Percentiles rank a stretch among this genome's conserved stretches.
These are phyloP conservation scores for Botrytis sinoallii DNA, from an alignment of 2,329 filamentous ascomycete genomes.

Conservation along the genomic window DNA sequence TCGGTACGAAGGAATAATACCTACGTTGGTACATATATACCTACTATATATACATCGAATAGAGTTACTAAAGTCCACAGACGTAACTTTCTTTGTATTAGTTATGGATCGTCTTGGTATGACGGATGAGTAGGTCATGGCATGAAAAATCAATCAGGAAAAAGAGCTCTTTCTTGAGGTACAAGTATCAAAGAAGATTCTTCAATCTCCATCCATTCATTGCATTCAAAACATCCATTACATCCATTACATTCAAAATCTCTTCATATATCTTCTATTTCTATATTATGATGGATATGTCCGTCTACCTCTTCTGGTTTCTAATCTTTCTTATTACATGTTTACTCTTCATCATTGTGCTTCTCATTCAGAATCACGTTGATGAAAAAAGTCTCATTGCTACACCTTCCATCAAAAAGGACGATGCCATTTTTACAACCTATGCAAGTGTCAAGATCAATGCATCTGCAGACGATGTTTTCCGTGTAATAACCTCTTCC, in stretches of 20 bases:
- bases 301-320: slow-evolving; percentile 4
- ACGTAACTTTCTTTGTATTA: background rate
- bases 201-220: background rate
- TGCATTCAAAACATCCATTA: background rate
- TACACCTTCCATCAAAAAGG: slow-evolving; percentile 23
- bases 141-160: background rate
- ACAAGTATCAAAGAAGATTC: background rate
- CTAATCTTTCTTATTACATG: slow-evolving; percentile 10
- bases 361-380: slow-evolving; percentile 19
- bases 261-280: background rate
- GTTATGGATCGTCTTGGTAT: background rate
- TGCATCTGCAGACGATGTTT: slow-evolving; percentile 27
- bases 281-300: background rate
- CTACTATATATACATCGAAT: too few relatives aligned
- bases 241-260: background rate
- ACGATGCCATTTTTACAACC: slow-evolving; percentile 24
- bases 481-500: slow-evolving; percentile 22
- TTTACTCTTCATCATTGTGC: slow-evolving; percentile 21
- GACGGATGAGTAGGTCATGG: background rate
- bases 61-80: background rate
- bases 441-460: slow-evolving; percentile 26
- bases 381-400: slow-evolving; percentile 18
- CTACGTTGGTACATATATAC: background rate
- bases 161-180: background rate
- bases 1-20: background rate